Conservation (phyloP, 73 alveolate species). For the Loxodes magnus region DNA sequence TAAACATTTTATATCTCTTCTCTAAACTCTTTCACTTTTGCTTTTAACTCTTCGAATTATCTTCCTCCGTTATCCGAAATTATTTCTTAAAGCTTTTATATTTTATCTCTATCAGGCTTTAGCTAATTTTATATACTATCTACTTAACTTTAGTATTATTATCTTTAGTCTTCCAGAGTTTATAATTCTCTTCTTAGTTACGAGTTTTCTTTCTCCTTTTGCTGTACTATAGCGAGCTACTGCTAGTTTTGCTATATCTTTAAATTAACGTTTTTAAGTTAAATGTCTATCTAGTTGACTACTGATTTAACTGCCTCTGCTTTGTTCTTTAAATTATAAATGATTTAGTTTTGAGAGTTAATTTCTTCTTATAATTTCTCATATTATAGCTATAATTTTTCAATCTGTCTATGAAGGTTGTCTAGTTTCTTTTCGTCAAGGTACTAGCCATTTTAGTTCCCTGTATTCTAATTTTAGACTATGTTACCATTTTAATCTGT, state of each 20-base stretch:
- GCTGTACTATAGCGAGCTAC: constrained; percentile 15
- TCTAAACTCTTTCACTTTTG: constrained; percentile 29
- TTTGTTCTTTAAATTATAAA: background rate
- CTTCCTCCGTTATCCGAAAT: constrained; percentile 19
- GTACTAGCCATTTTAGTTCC: constrained; percentile 10
- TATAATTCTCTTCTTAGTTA: constrained; percentile 31
- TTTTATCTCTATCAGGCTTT: constrained; percentile 18
- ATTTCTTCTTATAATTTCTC: constrained; percentile 14
- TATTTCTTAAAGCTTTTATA: constrained; percentile 9
- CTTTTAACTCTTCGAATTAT: constrained; percentile 10
- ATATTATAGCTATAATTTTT: constrained; percentile 15
- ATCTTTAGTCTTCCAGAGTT: constrained; percentile 22
- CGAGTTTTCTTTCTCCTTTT: constrained; percentile 15
- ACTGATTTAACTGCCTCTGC: too few species aligned
- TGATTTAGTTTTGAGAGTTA: constrained; percentile 3
- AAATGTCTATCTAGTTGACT: too few species aligned
- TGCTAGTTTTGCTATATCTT: background rate
- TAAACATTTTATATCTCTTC: background rate
- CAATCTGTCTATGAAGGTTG: constrained; percentile 18
- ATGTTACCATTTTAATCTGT: constrained; percentile 24
- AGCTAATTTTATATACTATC: constrained; percentile 12
- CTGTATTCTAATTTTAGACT: constrained; percentile 19
- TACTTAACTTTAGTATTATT: constrained; percentile 13
- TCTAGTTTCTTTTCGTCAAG: constrained; percentile 30
- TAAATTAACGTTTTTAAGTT: background rate